Base-by-base conservation (phyloP, 1,284 basidiomycete genomes). In the Ustilago esculenta region DNA sequence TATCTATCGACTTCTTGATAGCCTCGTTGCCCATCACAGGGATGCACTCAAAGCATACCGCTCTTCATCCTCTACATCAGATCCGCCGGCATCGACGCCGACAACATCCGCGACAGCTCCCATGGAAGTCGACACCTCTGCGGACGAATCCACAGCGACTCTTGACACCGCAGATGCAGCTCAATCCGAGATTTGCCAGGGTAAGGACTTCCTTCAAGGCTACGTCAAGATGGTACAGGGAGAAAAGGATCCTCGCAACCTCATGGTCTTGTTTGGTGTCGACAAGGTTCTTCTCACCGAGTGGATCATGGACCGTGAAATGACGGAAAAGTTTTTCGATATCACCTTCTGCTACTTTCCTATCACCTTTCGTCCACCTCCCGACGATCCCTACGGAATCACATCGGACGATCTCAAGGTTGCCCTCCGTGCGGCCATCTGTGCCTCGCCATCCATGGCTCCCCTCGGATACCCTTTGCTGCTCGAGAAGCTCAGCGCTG, bases 291-390 rank as follows among this genome's bases (percentile, higher is more conserved):
- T 98, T 23, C 83, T 95, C 7, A 87, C 92, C 32, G 93, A 97
- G 73, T 98, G 98, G 77, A 89, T 95, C 64, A 64, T 79, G 87
- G 92, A 54, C 83, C 86, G 37, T 83, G 86, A 37, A 85, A 88
- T 75, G 56, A 92, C 97, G 8, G 77, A 75, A 50, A 87, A 90
- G 55, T 85, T 98, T 58, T 98, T 96, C 84, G 92, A 98, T 79
- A 89, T 98, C 77, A 91, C 90, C 0, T 98, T 94, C 83, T 98
- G 96, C 83, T 99, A 99, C 83, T 99, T 98, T 83, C 96, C 96
- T 1, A 98, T 99, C 72, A 93, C 93, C 1, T 99, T 97, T 85
- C 88, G 91, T 48, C 93, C 94, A 11, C 93, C 94, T 6, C 91
- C 93, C 1, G 90, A 94, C 73, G 94, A 98, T 78, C 92, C 94